These are phyloP conservation scores for Pseudofabraea citricarpa DNA, from an alignment of 2,329 filamentous ascomycete species.

Conservation along the genomic window DNA sequence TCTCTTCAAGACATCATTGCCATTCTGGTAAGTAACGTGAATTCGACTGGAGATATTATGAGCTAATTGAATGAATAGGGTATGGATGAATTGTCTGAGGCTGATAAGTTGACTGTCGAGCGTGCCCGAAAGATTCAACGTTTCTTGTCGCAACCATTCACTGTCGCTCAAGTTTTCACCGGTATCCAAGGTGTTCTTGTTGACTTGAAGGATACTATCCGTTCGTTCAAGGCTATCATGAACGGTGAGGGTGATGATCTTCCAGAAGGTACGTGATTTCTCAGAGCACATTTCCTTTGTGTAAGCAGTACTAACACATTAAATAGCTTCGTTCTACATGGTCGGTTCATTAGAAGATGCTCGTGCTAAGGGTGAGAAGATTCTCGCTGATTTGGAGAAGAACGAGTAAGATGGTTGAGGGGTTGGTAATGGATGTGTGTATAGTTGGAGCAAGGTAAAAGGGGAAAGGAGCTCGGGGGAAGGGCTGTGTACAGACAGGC, in stretches of 20 bases:
- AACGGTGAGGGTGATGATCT: conserved; percentile 92
- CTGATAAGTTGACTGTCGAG: conserved; percentile 99
- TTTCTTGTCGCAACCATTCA: conserved; percentile 99
- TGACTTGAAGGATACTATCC: conserved; percentile 97
- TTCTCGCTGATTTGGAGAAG: conserved; percentile 75
- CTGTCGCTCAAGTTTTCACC: conserved; percentile 78
- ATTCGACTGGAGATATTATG: neutral
- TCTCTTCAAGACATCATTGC: conserved; percentile 99
- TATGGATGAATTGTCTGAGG: conserved; percentile 99
- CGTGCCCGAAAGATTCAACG: conserved; percentile 99
- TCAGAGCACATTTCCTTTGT: conserved; percentile 2
- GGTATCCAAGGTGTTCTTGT: conserved; percentile 85
- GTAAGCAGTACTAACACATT: conserved; percentile 5
- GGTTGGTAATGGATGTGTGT: conserved; percentile 6
- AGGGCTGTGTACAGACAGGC: conserved; percentile 20
- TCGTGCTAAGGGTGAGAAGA: conserved; percentile 98
- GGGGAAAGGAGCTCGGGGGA: conserved; percentile 8
- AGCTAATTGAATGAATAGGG: conserved; percentile 50
- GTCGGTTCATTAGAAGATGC: conserved; percentile 20
- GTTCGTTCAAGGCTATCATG: conserved; percentile 84
- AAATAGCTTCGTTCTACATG: conserved; percentile 38
- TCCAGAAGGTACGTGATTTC: conserved; percentile 67
- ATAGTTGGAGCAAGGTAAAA: conserved; percentile 18
- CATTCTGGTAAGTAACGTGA: conserved; percentile 50
- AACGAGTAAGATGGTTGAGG: neutral